Evolutionary conservation across 1,139 yeast species (phyloP).

Genomic region (Candida glucosophila): DNA sequence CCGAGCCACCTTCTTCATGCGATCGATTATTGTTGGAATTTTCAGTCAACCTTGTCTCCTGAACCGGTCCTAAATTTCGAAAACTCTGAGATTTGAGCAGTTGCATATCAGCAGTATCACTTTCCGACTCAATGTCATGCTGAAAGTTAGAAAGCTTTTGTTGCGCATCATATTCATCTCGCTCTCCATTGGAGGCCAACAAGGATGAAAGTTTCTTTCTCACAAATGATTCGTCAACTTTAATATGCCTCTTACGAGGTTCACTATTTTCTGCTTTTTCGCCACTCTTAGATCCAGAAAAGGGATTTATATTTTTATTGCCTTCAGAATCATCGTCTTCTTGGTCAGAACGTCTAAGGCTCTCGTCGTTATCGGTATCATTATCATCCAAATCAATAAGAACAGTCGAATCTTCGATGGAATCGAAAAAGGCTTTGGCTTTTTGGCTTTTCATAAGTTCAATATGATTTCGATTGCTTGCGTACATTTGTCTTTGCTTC

Average conservation of each 20-base stretch:
- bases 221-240: conserved; percentile 48
- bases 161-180: conserved; percentile 22
- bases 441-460: conserved; percentile 43
- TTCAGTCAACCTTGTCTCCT: conserved; percentile 17
- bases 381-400: conserved; percentile 19
- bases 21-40: conserved; percentile 14
- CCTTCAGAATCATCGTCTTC: conserved; percentile 5
- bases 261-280: conserved; percentile 14
- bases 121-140: conserved; percentile 30
- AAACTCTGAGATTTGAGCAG: conserved; percentile 38
- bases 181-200: conserved; percentile 27
- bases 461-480: conserved; percentile 45
- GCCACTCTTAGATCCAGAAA: conserved; percentile 5
- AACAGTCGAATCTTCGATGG: conserved; percentile 45
- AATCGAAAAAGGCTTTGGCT: conserved; percentile 65
- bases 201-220: conserved; percentile 59
- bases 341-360: conserved; percentile 2
- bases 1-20: too few relatives aligned
- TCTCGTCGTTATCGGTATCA: conserved; percentile 11
- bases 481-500: conserved; percentile 46
- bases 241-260: conserved; percentile 10
- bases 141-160: conserved; percentile 27
- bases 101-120: conserved; percentile 36
- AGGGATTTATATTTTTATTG: conserved; percentile 8
- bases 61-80: too few relatives aligned